Conservation (phyloP, 306 rosid genomes). For the Senna siamea region DNA sequence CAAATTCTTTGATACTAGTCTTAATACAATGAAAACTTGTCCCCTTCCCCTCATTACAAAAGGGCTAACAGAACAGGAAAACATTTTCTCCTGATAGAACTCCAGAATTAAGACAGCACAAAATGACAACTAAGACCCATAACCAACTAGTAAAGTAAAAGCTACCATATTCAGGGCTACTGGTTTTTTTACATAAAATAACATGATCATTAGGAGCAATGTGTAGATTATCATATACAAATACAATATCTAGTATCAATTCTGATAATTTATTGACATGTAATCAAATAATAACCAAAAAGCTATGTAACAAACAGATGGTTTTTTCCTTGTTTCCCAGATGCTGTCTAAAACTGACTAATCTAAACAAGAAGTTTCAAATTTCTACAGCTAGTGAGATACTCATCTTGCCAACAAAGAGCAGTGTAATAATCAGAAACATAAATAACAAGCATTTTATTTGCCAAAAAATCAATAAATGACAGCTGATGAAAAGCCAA, state of each 20-base stretch:
- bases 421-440: background rate
- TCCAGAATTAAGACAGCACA: background rate
- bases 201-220: background rate
- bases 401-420: background rate
- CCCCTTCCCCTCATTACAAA: background rate
- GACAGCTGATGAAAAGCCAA: conserved; percentile 11
- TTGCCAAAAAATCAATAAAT: background rate
- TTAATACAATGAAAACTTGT: background rate
- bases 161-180: background rate
- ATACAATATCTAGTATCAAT: background rate
- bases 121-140: too few species aligned
- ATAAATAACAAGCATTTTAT: background rate
- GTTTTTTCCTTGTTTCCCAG: background rate
- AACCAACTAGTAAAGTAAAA: background rate
- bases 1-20: conserved; percentile 9
- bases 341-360: background rate
- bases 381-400: background rate
- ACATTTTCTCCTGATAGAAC: background rate
- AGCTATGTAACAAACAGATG: background rate
- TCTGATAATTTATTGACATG: background rate
- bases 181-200: too few species aligned
- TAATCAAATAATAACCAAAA: background rate
- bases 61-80: background rate
- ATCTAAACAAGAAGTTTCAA: background rate
- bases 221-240: background rate